Base-by-base conservation (phyloP, 1,284 basidiomycete species). In the Peniophora sp. region DNA sequence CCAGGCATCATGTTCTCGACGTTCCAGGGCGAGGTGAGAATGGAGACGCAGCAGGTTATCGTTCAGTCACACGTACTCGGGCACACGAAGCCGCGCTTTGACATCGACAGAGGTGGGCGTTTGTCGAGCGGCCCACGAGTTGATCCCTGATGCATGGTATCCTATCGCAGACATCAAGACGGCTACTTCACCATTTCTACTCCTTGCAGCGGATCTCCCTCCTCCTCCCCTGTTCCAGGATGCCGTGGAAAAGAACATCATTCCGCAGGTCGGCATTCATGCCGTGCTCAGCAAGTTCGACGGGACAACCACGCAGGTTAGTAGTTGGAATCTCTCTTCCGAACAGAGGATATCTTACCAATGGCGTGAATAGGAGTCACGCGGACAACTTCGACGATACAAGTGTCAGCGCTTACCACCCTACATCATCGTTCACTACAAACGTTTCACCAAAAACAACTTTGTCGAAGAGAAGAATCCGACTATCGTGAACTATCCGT, bases 401-500 rank as follows among this genome's bases (percentile, higher is more conserved):
- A 93, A 97, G 65, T 85, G 96, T 57, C 86, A 88, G 54, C 76
- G 78, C 20, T 73, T 99, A 51, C 97, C 97, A 18, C 91, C 79
- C 41, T 98, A 95, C 64, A 83, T 99, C 58, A 90, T 99, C 59
- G 73, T 98, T 22, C 92, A 97, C 66, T 96, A 90, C 74, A 98
- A 96, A 64, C 83, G 97, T 27, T 99, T 99, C 69, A 97, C 92
- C n/a, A 97, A 92, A 67, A 99, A 99, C 68, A 81, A 81, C 49
- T 98, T 99, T 62, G 92, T 97, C 1, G 96, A 98, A 68, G 96
- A 99, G 68, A 96, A 97, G 67, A 99, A 99, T 63, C 95, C 95
- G 2, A 99, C 97, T 1, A 95, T 99, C 54, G 91, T 99, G 59
- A 98, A 97, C 63, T 99, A 97, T 63, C 94, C 94, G 11, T 76